These are phyloP conservation scores for Chondrostereum purpureum DNA, from an alignment of 1,284 basidiomycete species.

Conservation along the genomic window DNA sequence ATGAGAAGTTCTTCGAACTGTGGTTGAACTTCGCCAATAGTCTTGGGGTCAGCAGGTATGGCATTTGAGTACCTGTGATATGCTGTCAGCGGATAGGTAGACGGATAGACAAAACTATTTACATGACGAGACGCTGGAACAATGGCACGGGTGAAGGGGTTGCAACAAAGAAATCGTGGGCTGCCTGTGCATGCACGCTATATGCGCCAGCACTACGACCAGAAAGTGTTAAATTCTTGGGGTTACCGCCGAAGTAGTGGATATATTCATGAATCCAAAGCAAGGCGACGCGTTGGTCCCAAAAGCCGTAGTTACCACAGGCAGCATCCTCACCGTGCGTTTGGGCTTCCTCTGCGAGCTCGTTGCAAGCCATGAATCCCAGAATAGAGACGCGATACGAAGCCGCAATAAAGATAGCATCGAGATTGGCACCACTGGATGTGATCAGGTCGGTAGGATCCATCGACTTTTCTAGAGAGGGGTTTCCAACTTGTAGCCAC, in stretches of 20 bases:
- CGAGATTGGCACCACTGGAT: neutral
- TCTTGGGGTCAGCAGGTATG: slow-evolving; percentile 13
- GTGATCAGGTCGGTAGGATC: neutral
- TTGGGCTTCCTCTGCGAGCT: neutral
- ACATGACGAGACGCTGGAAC: slow-evolving; percentile 12
- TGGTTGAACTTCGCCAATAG: slow-evolving; percentile 12
- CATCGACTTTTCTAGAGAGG: neutral
- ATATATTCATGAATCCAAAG: slow-evolving; percentile 10
- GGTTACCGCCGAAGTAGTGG: slow-evolving; percentile 12
- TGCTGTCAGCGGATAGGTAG: neutral
- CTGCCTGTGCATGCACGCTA: slow-evolving; percentile 11
- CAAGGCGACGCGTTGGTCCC: slow-evolving; percentile 12
- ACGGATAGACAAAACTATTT: neutral
- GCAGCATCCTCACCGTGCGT: neutral
- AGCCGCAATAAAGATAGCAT: neutral
- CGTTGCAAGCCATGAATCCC: neutral
- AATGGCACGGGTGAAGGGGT: neutral
- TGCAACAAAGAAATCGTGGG: slow-evolving; percentile 8
- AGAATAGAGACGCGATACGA: neutral
- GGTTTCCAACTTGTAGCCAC: neutral
- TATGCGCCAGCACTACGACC: slow-evolving; percentile 13
- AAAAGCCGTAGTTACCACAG: slow-evolving; percentile 12
- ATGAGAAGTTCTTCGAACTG: slow-evolving; percentile 12
- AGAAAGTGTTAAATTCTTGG: slow-evolving; percentile 10
- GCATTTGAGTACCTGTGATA: slow-evolving; percentile 13